Evolutionary conservation across 805 yeast genomes (phyloP).

Genomic region (Lipomyces mesembrius): DNA sequence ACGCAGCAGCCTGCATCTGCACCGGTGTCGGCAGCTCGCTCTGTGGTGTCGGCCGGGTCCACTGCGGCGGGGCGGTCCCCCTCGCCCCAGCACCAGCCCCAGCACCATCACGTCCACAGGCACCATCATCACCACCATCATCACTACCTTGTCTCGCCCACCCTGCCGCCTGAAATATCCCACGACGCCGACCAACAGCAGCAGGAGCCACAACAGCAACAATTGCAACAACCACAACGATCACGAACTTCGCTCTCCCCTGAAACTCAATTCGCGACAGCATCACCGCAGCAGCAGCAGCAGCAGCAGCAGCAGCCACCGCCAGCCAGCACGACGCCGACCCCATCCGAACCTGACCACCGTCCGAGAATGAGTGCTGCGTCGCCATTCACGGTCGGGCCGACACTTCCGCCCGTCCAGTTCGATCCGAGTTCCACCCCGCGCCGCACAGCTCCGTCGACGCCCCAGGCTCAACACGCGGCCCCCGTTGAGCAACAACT

Average conservation of each 20-base stretch:
- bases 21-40: conserved; percentile 11
- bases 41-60: conserved; percentile 13
- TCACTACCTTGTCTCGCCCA: conserved; percentile 3
- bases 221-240: neutral
- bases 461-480: neutral
- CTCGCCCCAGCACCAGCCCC: conserved; percentile 19
- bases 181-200: neutral
- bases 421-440: conserved; percentile 37
- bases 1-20: conserved; percentile 5
- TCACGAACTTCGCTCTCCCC: conserved; percentile 1
- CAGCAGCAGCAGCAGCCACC: neutral
- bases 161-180: neutral
- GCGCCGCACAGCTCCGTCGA: conserved; percentile 24
- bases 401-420: conserved; percentile 42
- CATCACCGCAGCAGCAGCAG: neutral
- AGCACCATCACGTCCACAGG: conserved; percentile 15
- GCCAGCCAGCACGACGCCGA: conserved; percentile 10
- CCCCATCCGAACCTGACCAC: neutral
- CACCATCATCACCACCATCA: conserved; percentile 30
- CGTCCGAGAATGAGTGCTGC: conserved; percentile 5
- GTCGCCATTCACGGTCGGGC: conserved; percentile 35
- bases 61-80: conserved; percentile 1
- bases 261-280: neutral
- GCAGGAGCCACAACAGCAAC: conserved; percentile 5
- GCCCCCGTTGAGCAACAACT: neutral